Evolutionary conservation across 2,329 filamentous ascomycete species (phyloP).

Genomic region (Myrmaecium sp.): DNA sequence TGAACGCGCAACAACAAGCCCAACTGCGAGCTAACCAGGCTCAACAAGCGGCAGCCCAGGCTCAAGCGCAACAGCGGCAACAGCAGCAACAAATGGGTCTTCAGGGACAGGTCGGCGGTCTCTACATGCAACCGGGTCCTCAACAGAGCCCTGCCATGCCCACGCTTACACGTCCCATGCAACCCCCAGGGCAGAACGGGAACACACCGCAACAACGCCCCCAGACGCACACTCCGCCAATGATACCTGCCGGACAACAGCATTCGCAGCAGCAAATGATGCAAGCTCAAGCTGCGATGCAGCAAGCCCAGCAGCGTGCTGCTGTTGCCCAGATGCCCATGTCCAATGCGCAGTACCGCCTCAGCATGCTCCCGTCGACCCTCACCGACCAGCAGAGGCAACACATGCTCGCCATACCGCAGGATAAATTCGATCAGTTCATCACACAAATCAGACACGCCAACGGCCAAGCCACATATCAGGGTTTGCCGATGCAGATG

Average conservation of each 20-base stretch:
- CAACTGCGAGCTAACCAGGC: conserved; percentile 20
- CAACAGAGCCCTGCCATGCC: conserved; percentile 30
- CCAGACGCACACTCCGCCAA: conserved; percentile 17
- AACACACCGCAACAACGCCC: conserved; percentile 19
- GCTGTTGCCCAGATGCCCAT: conserved; percentile 11
- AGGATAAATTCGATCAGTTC: conserved; percentile 15
- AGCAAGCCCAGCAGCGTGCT: conserved; percentile 19
- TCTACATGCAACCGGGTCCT: conserved; percentile 24
- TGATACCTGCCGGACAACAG: conserved; percentile 13
- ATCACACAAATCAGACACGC: no score
- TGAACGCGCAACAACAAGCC: conserved; percentile 18
- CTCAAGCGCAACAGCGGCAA: conserved; percentile 26
- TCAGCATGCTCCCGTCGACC: conserved; percentile 16
- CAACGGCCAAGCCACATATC: conserved; percentile 10
- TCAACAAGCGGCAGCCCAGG: conserved; percentile 22
- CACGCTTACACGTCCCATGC: conserved; percentile 31
- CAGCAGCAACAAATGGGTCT: conserved; percentile 20
- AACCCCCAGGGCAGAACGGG: conserved; percentile 25
- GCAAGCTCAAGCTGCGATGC: conserved; percentile 14
- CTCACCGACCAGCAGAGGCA: conserved; percentile 14
- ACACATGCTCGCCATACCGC: conserved; percentile 18
- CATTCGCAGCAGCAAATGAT: conserved; percentile 10
- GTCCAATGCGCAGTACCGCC: conserved; percentile 15
- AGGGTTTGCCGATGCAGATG: conserved; percentile 8
- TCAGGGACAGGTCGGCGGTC: conserved; percentile 27